Evolutionary conservation across 2,329 filamentous ascomycete genomes (phyloP), one percentile per base, ranked within the genome.

Genomic region (Ceratocystis destructans): DNA sequence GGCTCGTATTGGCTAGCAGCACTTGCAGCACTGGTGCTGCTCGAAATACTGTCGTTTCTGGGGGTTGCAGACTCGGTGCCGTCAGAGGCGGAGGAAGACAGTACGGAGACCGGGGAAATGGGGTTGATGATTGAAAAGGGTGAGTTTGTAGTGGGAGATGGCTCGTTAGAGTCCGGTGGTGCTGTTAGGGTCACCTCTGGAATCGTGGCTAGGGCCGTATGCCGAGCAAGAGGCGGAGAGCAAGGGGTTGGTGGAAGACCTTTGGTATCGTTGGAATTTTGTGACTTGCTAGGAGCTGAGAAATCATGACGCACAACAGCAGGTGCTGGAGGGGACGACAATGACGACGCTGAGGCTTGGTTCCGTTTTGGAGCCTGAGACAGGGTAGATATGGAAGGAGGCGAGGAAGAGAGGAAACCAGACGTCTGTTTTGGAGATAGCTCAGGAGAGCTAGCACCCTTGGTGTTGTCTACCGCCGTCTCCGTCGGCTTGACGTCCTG

Each of bases 131-230:
- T 55, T 62, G 66, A 65, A 65, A 33, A 62, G 44, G 45, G 50
- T 4, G 64, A 68, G 48, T 68, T 57, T 28, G 41, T 65, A 22
- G 44, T 55, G 12, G 66, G 31, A 28, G 63, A 66, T 10, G 55
- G 63, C 25, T 48, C 44, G 20, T 28, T 25, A 3, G 6, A 64
- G 25, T 69, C 69, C 10, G 72, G 69, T 7, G 68, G 69, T 8
- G 65, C 66, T 3, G 71, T 69, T 17, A 71, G 63, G 5, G 72
- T 72, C 17, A 76, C 71, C 69, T 79, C 77, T 3, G 77, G 77
- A 25, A 80, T 80, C 6, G 76, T 76, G 0, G 77, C 73, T 3
- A 79, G 72, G 4, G 72, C 71, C 4, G 71, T 71, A 3, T 72
- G 68, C 70, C 67, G 67, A 8, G 59, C 45, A 33, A 59, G 64